These are phyloP conservation scores for Starmerella sirachaensis DNA, from an alignment of 805 yeast genomes.

Conservation along the genomic window DNA sequence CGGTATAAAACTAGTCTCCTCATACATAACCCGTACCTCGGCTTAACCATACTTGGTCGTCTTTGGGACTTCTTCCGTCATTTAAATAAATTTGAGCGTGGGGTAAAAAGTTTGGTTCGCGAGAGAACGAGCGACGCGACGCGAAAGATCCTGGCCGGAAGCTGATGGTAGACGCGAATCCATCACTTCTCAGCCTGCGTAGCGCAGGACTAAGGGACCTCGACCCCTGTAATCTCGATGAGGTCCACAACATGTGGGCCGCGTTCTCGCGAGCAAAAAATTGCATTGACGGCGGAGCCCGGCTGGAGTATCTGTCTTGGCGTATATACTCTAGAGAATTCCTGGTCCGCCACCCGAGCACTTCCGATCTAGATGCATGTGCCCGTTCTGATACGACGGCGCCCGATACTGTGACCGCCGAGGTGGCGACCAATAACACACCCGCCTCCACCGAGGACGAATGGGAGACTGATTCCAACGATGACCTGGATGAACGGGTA, in stretches of 20 bases:
- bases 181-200: slow-evolving; percentile 19
- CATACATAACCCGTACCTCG: no score
- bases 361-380: neutral
- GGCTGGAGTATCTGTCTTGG: slow-evolving; percentile 23
- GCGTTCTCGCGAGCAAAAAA: slow-evolving; percentile 22
- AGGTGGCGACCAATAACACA: neutral
- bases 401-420: neutral
- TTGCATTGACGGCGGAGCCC: slow-evolving; percentile 20
- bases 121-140: no score
- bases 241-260: slow-evolving; percentile 21
- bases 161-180: slow-evolving; percentile 15
- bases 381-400: neutral
- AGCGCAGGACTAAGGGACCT: slow-evolving; percentile 20
- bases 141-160: no score
- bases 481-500: no score
- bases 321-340: slow-evolving; percentile 22
- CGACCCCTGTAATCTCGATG: slow-evolving; percentile 21
- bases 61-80: no score
- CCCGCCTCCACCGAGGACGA: slow-evolving; percentile 2
- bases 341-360: slow-evolving; percentile 2
- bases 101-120: no score
- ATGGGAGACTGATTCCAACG: neutral
- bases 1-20: no score
- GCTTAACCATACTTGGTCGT: no score
- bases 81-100: no score